Base-by-base conservation (phyloP, 1,284 basidiomycete genomes). In the Afroboletus lepidellus region DNA sequence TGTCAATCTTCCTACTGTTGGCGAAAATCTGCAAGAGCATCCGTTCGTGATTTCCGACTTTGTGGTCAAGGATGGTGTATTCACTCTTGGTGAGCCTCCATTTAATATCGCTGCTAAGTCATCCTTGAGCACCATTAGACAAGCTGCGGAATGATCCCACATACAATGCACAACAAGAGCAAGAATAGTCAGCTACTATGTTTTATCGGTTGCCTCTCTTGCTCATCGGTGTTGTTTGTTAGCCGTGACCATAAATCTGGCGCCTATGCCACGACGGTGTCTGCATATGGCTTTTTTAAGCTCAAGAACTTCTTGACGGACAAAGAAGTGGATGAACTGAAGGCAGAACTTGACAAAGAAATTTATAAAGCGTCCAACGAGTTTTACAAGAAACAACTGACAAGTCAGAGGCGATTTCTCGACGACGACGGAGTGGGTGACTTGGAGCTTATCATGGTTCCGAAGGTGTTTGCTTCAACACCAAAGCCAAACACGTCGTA, bases 21-120 rank as follows among this genome's bases (percentile, higher is more conserved):
- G 58, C 11, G 58, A 63, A 51, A 60, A 60, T 41, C 34, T 60
- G 34, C 60, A 60, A 32, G 60, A 60, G 23, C 58, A 60, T 21
- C 50, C 58, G 9, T 27, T 2, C 29, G 24, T 63, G 27, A 3
- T 32, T 12, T 54, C 30, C 8, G 60, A 63, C 25, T 60, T 60
- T 27, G 29, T 51, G 27, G 60, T 60, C 30, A 58, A 63, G n/a
- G 41, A 61, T 0, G 42, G 41, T 15, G 34, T 60, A 5, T 63
- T 60, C 43, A 60, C 58, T 23, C n/a, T 60, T 2, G 58, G 58
- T 60, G n/a, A 41, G 58, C 24, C 25, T 24, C 5, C 13, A 15
- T 33, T 41, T 3, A n/a, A 41, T 1, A 13, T 43, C 25, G 0
- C 27, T 3, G 7, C 5, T 0, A 0, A 8, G 23, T 0, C 6